Percentiles rank a stretch among this genome's conserved stretches.
phyloP scores from a whole-genome alignment of 192 early-diverging fungal species.

The Dissophora ornata region DNA sequence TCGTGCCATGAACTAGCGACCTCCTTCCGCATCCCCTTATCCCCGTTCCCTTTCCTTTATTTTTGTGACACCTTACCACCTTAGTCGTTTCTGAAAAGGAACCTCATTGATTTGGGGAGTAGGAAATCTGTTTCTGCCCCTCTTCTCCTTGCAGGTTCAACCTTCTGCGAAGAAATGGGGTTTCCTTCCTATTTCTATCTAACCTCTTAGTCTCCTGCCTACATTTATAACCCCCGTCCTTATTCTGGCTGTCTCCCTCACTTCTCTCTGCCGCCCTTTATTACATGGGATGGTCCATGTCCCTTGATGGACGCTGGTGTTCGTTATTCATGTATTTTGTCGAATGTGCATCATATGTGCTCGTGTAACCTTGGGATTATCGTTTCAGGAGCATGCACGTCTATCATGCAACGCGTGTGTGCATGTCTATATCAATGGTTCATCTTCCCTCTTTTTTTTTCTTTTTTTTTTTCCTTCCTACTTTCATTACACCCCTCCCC shows the following conservation, averaged over 20 bases:
- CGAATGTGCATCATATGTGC: neutral
- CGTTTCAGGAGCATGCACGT: too few relatives aligned
- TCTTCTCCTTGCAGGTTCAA: constrained; percentile 15
- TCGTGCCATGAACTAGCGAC: neutral
- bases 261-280: constrained; percentile 5
- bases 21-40: constrained; percentile 29
- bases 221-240: constrained; percentile 8
- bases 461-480: neutral
- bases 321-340: neutral
- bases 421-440: constrained; percentile 23
- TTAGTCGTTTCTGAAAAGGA: too few relatives aligned
- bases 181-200: constrained; percentile 3
- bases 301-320: constrained; percentile 12
- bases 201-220: constrained; percentile 10
- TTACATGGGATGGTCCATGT: constrained; percentile 1
- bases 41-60: constrained; percentile 18
- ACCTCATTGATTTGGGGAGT: constrained; percentile 5
- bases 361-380: neutral
- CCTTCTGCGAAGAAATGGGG: neutral
- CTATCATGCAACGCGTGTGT: neutral
- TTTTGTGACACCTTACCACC: constrained; percentile 3
- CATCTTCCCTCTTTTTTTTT: constrained; percentile 10
- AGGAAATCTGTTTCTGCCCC: constrained; percentile 4
- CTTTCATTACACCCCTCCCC: neutral
- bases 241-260: neutral